Evolutionary conservation across 2,329 filamentous ascomycete species (phyloP), one percentile per base, ranked within the genome.

Genomic region (Neoarthrinium moseri): DNA sequence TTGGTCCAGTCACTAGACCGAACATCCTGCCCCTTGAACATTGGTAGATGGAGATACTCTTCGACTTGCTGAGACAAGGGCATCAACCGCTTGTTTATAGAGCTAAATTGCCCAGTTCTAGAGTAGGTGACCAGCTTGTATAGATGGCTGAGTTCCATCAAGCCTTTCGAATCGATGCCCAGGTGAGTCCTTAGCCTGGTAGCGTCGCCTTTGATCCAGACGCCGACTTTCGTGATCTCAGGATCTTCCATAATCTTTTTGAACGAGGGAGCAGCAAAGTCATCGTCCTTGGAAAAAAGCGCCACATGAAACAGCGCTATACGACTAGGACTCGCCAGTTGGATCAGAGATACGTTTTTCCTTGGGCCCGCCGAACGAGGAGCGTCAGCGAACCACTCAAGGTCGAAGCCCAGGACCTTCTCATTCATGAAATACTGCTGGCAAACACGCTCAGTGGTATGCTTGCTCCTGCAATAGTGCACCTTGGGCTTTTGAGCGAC

Each of bases 231-330:
- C 30, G 78, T 78, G 47, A 95, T 75, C 2, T 70, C 63, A 0
- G 81, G 67, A 39, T 87, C 81, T 62, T 91, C 87, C 64, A 96
- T 80, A 35, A 96, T 78, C 45, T 73, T 70, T 50, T 77, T 82
- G 38, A 96, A 75, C 0, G 83, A 78, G 0, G 88, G 87, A 2
- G 85, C 76, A n/a, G 91, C 75, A 21, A 92, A 71, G 18, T 85
- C 77, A 6, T 68, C 66, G 24, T 65, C 68, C 4, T 70, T 64
- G 2, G 71, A 65, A 55, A 81, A 89, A 3, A 84, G 56, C 3
- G 89, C 86, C 43, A 96, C 66, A 54, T 96, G 92, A 54, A 96
- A 91, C 1, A 96, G 75, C 0, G 77, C 89, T 39, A 96, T 85
- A 12, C 83, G 85, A 50, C 85, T 81, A 34, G 87, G 80, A 49